A percentile compares a stretch with the other conserved stretches of the same genome.
Evolutionary conservation across 2,329 filamentous ascomycete species (phyloP).

Genomic region (Trichophaea hybrida): DNA sequence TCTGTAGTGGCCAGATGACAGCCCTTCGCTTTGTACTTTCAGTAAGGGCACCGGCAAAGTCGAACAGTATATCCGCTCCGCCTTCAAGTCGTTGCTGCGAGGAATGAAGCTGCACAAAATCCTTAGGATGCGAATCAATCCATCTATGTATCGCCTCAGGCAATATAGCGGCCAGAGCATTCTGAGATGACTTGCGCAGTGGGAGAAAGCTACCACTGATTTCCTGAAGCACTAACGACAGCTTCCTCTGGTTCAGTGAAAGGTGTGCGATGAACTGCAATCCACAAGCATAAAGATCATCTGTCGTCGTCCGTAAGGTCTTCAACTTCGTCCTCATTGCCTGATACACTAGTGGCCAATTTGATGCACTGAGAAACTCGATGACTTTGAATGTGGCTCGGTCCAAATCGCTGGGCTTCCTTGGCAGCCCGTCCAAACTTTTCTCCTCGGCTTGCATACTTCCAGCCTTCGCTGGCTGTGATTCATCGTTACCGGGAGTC

Average conservation of each 20-base stretch:
- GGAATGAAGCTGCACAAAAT: conserved; percentile 50
- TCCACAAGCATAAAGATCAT: conserved; percentile 24
- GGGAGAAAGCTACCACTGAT: conserved; percentile 53
- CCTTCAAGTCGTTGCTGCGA: conserved; percentile 48
- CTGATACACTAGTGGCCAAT: conserved; percentile 41
- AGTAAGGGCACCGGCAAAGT: conserved; percentile 49
- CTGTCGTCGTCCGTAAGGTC: conserved; percentile 21
- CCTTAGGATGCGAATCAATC: conserved; percentile 49
- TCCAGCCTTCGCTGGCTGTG: background rate
- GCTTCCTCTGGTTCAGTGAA: conserved; percentile 49
- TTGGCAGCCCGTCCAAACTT: conserved; percentile 20
- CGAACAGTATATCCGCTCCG: conserved; percentile 52
- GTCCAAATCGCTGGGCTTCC: conserved; percentile 25
- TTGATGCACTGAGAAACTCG: conserved; percentile 51
- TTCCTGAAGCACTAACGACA: conserved; percentile 49
- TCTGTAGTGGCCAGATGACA: conserved; percentile 48
- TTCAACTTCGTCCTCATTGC: conserved; percentile 25
- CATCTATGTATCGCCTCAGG: conserved; percentile 50
- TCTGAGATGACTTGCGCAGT: conserved; percentile 49
- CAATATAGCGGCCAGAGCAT: conserved; percentile 47
- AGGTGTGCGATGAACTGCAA: conserved; percentile 48
- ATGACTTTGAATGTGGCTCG: conserved; percentile 33
- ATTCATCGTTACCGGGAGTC: conserved; percentile 17
- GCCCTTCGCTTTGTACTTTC: conserved; percentile 44
- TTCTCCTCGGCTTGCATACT: conserved; percentile 11